These are phyloP conservation scores for Aspergillus baeticus DNA, from an alignment of 495 filamentous ascomycete genomes.

Conservation along the genomic window DNA sequence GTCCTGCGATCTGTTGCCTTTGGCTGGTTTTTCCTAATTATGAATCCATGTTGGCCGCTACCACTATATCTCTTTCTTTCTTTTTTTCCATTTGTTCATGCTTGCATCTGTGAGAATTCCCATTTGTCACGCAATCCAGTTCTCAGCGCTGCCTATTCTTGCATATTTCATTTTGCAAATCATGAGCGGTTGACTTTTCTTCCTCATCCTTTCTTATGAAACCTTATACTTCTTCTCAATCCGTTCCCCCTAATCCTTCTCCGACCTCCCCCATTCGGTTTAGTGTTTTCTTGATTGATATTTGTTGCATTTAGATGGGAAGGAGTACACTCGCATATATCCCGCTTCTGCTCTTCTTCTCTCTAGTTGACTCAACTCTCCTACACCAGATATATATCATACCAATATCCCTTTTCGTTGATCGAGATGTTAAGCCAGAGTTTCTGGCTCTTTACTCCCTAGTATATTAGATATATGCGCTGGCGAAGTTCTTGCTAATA, in stretches of 20 bases:
- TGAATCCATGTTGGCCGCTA: constrained; percentile 13
- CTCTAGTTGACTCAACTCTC: constrained; percentile 2
- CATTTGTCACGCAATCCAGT: constrained; percentile 21
- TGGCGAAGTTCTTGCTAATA: background rate
- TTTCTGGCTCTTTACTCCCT: background rate
- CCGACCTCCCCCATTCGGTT: background rate
- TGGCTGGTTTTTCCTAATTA: constrained; percentile 4
- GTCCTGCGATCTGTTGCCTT: constrained; percentile 14
- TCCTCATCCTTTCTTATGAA: constrained; percentile 3
- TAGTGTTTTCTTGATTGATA: constrained; percentile 11
- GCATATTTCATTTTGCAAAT: constrained; percentile 40
- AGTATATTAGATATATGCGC: too few relatives aligned
- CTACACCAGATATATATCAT: background rate
- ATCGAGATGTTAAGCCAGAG: too few relatives aligned
- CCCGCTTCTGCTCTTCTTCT: constrained; percentile 19
- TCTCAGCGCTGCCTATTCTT: constrained; percentile 25
- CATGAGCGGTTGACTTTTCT: constrained; percentile 36
- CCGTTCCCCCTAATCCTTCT: background rate
- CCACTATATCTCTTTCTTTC: background rate
- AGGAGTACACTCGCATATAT: constrained; percentile 32
- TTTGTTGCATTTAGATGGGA: constrained; percentile 46
- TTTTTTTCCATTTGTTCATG: constrained; percentile 23
- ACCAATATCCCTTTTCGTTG: background rate
- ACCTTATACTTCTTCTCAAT: constrained; percentile 5
- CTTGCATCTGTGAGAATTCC: constrained; percentile 16